Evolutionary conservation across 768 basidiomycete genomes (phyloP), one percentile per base, ranked within the genome.

Genomic region (Dioszegia aurantiaca): DNA sequence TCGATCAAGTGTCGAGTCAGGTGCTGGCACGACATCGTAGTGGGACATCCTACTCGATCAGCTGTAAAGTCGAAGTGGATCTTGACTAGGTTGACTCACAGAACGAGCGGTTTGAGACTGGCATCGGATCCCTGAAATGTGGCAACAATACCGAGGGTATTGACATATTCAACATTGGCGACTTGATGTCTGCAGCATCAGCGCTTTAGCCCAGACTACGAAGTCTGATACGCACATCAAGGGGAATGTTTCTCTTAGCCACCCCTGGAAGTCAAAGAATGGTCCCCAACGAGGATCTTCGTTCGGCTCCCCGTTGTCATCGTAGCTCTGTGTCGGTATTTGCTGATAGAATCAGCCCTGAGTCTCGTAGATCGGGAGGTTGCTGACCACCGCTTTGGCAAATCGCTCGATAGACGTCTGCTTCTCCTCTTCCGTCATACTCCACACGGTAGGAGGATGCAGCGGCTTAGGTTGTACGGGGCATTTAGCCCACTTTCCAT

Each of bases 251-350:
- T 56, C 46, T 23, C 63, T 51, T 17, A 77, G 56, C 72, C 73
- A 77, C 9, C 58, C 56, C 27, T 75, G 71, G 52, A 73, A 75
- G 23, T 72, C 68, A 48, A 70, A 71, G 61, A 77, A 77, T 2
- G 71, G 71, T n/a, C 30, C 55, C 76, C 76, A 77, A 30, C 76
- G 64, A 6, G 64, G 65, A 61, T 77, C 76, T 31, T 74, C 76
- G n/a, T 60, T 60, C 2, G 76, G 74, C 36, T 64, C 66, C 10
- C 76, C 76, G 46, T 74, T 75, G 61, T 74, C 74, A 41, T 76
- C 74, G 43, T 58, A 74, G 56, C 67, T 69, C 36, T 70, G 61
- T 8, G 73, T 74, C 1, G 73, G 68, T 48, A 74, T 74, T 65
- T 61, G 67, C 72, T 74, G 46, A 1, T 14, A 6, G 33, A 4